Evolutionary conservation across 805 yeast species (phyloP).

Genomic region (Yamadazyma phyllophila): DNA sequence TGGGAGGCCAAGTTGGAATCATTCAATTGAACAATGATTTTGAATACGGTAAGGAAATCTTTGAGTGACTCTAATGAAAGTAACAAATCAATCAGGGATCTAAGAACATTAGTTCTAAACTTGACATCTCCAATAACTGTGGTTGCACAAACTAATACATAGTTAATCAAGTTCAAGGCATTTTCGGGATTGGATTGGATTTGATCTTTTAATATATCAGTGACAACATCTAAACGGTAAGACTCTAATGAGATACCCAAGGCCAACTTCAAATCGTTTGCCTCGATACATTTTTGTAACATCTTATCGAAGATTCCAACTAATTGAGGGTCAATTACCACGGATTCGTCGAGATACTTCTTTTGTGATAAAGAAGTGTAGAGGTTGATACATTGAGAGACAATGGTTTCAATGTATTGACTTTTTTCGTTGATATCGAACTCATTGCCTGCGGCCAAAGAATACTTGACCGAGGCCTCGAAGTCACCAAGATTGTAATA

Average conservation of each 20-base stretch:
- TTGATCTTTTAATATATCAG: constrained; percentile 48
- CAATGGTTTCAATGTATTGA: constrained; percentile 92
- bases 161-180: constrained; percentile 58
- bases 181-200: constrained; percentile 46
- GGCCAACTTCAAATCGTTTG: constrained; percentile 75
- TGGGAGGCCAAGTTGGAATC: constrained; percentile 67
- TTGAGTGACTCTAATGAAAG: constrained; percentile 53
- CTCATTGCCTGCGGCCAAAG: constrained; percentile 77
- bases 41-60: constrained; percentile 81
- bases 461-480: constrained; percentile 84
- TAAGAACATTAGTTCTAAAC: constrained; percentile 66
- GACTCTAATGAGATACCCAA: constrained; percentile 90
- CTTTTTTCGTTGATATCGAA: constrained; percentile 72
- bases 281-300: constrained; percentile 73
- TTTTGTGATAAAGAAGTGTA: constrained; percentile 67
- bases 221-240: constrained; percentile 78
- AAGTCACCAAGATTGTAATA: constrained; percentile 91
- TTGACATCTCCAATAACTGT: constrained; percentile 60
- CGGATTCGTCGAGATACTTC: constrained; percentile 24
- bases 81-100: constrained; percentile 59
- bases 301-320: constrained; percentile 75
- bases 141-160: constrained; percentile 72
- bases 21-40: constrained; percentile 84
- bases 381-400: constrained; percentile 85
- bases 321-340: constrained; percentile 58